Conservation (phyloP, 2,329 filamentous ascomycete species). For the Bipolaris zeicola region DNA sequence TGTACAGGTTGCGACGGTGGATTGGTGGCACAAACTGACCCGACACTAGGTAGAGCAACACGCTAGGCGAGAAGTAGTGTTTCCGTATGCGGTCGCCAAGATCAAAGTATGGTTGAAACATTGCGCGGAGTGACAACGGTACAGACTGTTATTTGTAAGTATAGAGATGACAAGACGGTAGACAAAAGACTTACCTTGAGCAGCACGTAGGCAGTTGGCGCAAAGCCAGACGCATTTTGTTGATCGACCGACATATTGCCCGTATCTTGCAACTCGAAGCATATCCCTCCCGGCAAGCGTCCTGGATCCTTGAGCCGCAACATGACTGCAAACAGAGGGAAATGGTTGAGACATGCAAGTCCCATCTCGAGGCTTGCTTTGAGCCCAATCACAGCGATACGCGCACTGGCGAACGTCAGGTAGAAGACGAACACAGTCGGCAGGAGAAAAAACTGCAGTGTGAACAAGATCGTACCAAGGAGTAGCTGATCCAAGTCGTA, state of each 20-base stretch:
- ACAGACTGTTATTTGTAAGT: conserved; percentile 61
- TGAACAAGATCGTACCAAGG: conserved; percentile 95
- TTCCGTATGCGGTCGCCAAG: conserved; percentile 90
- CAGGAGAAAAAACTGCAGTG: conserved; percentile 89
- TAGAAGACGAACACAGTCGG: conserved; percentile 97
- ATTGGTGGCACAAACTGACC: conserved; percentile 95
- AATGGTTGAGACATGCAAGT: conserved; percentile 94
- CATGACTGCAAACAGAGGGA: conserved; percentile 97
- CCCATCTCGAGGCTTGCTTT: conserved; percentile 92
- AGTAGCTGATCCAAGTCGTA: conserved; percentile 97
- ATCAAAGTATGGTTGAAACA: conserved; percentile 98
- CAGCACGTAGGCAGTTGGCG: conserved; percentile 80
- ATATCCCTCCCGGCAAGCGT: conserved; percentile 85
- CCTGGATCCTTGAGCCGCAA: conserved; percentile 89
- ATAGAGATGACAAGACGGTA: background rate
- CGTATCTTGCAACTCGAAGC: conserved; percentile 85
- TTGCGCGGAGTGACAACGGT: conserved; percentile 85
- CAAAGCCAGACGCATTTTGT: conserved; percentile 46
- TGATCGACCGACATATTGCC: conserved; percentile 48
- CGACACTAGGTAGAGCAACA: conserved; percentile 84
- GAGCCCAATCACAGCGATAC: conserved; percentile 92
- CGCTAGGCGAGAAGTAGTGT: conserved; percentile 89
- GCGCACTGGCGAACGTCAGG: conserved; percentile 88
- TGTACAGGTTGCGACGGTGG: conserved; percentile 92
- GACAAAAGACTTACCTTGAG: conserved; percentile 67